A percentile compares a stretch with the other conserved stretches of the same genome.
Conservation (phyloP, 1,284 basidiomycete species). For the Amylostereum chailletii region DNA sequence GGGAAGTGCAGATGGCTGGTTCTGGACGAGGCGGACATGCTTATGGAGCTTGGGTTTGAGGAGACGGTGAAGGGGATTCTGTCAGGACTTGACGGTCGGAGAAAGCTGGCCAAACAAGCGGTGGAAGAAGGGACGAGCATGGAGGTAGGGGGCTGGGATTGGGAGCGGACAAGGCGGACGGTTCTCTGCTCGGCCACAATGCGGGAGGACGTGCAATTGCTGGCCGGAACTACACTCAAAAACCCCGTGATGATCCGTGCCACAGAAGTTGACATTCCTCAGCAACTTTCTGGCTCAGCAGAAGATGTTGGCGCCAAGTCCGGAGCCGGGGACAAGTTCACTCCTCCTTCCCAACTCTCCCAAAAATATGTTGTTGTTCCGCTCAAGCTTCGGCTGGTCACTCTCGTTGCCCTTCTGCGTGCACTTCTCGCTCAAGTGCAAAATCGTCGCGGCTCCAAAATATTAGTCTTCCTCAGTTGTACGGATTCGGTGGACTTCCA, state of each 20-base stretch:
- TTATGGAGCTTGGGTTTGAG: constrained; percentile 67
- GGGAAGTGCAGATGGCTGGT: constrained; percentile 95
- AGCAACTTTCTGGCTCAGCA: constrained; percentile 3
- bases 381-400: constrained; percentile 87
- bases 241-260: constrained; percentile 72
- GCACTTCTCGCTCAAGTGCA: constrained; percentile 60
- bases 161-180: constrained; percentile 69
- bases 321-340: constrained; percentile 55
- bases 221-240: constrained; percentile 77
- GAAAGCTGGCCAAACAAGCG: constrained; percentile 66
- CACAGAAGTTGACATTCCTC: constrained; percentile 35
- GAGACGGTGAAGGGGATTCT: constrained; percentile 75
- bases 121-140: constrained; percentile 59
- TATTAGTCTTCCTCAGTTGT: constrained; percentile 95
- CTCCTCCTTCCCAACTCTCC: constrained; percentile 89
- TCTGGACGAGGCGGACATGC: constrained; percentile 92
- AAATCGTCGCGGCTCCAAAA: constrained; percentile 45
- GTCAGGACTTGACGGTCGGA: constrained; percentile 74
- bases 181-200: constrained; percentile 97
- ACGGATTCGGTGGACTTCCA: constrained; percentile 98
- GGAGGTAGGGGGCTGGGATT: constrained; percentile 84
- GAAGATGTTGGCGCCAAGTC: constrained; percentile 7
- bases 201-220: constrained; percentile 87
- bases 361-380: constrained; percentile 93
- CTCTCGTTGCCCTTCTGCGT: constrained; percentile 80